phyloP scores from a whole-genome alignment of 2,329 filamentous ascomycete genomes.

The Coleophoma crateriformis region DNA sequence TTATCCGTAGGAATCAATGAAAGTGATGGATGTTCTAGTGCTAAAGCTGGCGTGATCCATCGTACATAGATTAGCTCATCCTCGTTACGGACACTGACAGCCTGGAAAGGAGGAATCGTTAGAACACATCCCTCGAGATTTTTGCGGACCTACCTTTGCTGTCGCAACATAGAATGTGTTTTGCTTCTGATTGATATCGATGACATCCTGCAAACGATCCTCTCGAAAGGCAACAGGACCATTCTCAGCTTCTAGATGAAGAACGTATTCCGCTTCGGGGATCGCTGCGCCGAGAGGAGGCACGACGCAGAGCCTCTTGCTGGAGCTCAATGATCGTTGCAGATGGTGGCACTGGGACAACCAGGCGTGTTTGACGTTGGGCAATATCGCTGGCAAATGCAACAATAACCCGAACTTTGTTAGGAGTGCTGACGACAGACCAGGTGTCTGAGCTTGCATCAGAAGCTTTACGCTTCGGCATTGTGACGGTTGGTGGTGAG shows the following conservation, averaged over 20 bases:
- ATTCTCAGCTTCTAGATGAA: neutral
- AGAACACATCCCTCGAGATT: neutral
- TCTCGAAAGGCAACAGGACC: neutral
- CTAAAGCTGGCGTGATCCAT: neutral
- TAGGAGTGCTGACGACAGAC: neutral
- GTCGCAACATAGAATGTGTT: neutral
- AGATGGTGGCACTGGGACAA: neutral
- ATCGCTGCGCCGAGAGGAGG: neutral
- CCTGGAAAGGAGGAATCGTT: neutral
- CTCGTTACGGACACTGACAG: neutral
- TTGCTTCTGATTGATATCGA: neutral
- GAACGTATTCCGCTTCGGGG: neutral
- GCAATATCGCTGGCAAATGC: neutral
- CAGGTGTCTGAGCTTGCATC: neutral
- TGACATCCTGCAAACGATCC: neutral
- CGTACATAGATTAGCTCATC: neutral
- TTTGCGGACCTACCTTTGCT: neutral
- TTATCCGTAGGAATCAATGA: neutral
- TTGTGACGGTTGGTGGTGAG: neutral
- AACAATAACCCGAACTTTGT: neutral
- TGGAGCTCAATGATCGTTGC: neutral
- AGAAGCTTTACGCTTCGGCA: neutral
- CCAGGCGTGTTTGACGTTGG: neutral
- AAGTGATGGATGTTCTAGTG: neutral
- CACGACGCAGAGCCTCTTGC: neutral